Evolutionary conservation across 768 basidiomycete genomes (phyloP).

Genomic region (Rhodotorula toruloides): DNA sequence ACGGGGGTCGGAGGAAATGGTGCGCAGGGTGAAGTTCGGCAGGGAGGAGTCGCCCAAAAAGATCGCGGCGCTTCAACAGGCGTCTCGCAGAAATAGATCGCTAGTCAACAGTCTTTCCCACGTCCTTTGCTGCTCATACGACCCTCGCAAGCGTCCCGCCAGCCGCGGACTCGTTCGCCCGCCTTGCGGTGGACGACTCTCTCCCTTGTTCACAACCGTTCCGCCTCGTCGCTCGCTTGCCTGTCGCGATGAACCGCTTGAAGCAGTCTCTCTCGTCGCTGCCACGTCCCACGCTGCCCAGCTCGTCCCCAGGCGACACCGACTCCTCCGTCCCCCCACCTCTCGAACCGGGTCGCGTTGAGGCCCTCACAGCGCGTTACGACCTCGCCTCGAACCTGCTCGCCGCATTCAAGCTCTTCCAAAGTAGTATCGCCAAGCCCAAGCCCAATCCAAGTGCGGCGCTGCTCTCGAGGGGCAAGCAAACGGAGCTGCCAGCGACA

Average conservation of each 20-base stretch:
- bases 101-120: background rate
- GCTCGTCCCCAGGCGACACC: background rate
- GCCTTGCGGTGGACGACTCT: background rate
- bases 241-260: slow-evolving; percentile 15
- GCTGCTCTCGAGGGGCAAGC: background rate
- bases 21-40: too few relatives aligned
- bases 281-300: background rate
- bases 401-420: background rate
- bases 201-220: background rate
- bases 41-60: too few relatives aligned
- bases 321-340: background rate
- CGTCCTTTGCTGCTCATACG: background rate
- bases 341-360: background rate
- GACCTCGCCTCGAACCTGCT: background rate
- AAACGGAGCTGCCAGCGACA: background rate
- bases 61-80: background rate
- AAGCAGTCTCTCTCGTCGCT: slow-evolving; percentile 6
- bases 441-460: background rate
- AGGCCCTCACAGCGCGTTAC: background rate
- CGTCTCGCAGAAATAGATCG: background rate
- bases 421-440: slow-evolving; percentile 7
- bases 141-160: background rate
- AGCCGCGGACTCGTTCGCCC: background rate
- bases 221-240: background rate
- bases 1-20: background rate